Base-by-base conservation (phyloP, 768 basidiomycete genomes). In the Amanita phalloides region DNA sequence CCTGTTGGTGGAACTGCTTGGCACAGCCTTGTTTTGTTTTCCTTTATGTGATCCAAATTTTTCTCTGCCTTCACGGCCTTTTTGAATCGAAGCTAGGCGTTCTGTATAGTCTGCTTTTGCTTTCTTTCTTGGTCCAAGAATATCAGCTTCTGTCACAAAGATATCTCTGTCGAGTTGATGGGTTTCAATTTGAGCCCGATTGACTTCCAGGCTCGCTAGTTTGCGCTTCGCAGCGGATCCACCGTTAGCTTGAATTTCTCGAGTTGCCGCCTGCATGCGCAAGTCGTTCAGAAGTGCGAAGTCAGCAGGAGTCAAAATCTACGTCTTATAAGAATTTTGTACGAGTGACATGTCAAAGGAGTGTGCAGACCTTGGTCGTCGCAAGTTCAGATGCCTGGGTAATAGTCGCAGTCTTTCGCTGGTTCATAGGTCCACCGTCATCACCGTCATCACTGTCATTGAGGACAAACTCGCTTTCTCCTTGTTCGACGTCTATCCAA, bases 251-350 rank as follows among this genome's bases (percentile, higher is more conserved):
- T 90, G 81, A 5, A 87, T 82, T 0, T 80, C 81, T 53, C 81
- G 76, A 13, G 75, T 70, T 14, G 88, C 89, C 0, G 85, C 89
- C 67, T 90, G 76, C 46, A 90, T 75, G 2, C 86, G 83, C 17
- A 98, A 81, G 58, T 96, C 90, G 61, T 90, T 88, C 48, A 98
- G 74, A 48, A 96, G 66, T 0, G 88, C 88, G 62, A 97, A 99
- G 66, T 99, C 96, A 28, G 93, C 93, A 0, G 96, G 96, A 0
- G 96, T 98, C 39, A 98, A 79, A 60, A 99, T 98, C 92, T 96
- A 53, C 9, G 30, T 25, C 39, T 38, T 42, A 39, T n/a, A 48
- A 23, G 20, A 45, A 33, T 14, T 38, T 28, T 45, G 37, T 45
- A 38, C 20, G 51, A 25, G 53, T 11, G 13, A 4, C 13, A 10